A percentile compares a stretch with the other conserved stretches of the same genome.
Evolutionary conservation across 306 rosid species (phyloP).

Genomic region (Leucaena leucocephala): DNA sequence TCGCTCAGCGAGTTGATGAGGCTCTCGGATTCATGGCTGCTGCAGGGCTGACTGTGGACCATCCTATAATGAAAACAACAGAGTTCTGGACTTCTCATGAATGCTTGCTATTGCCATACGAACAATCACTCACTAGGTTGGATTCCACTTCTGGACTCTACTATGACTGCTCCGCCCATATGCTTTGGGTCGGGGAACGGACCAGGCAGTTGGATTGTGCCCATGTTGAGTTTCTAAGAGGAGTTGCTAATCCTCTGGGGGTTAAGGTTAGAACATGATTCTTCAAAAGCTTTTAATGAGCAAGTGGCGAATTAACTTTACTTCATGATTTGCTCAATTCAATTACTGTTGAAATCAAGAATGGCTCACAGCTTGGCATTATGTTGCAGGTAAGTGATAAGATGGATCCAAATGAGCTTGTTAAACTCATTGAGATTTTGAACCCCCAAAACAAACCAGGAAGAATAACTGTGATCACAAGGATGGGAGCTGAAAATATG

Average conservation of each 20-base stretch:
- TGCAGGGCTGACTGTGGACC: conserved; percentile 94
- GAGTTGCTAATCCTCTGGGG: conserved; percentile 95
- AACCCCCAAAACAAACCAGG: conserved; percentile 95
- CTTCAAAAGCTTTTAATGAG: conserved; percentile 17
- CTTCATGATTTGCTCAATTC: background rate
- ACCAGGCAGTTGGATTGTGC: conserved; percentile 98
- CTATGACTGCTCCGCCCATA: conserved; percentile 98
- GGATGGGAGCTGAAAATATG: conserved; percentile 99
- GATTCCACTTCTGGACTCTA: conserved; percentile 95
- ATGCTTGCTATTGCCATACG: conserved; percentile 91
- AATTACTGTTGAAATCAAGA: conserved; percentile 10
- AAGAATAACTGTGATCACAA: conserved; percentile 85
- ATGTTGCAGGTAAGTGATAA: conserved; percentile 83
- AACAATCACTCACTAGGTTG: conserved; percentile 93
- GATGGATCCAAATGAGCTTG: conserved; percentile 94
- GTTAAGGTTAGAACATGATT: conserved; percentile 68
- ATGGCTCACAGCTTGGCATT: background rate
- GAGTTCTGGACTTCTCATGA: conserved; percentile 99
- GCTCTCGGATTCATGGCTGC: conserved; percentile 99
- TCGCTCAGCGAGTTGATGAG: conserved; percentile 94
- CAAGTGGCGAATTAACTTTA: background rate
- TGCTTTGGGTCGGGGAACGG: conserved; percentile 97
- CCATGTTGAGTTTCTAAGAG: conserved; percentile 92
- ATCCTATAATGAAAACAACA: conserved; percentile 93
- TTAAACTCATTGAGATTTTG: conserved; percentile 85